phyloP scores from a whole-genome alignment of 306 rosid genomes.

The Castanea crenata region DNA sequence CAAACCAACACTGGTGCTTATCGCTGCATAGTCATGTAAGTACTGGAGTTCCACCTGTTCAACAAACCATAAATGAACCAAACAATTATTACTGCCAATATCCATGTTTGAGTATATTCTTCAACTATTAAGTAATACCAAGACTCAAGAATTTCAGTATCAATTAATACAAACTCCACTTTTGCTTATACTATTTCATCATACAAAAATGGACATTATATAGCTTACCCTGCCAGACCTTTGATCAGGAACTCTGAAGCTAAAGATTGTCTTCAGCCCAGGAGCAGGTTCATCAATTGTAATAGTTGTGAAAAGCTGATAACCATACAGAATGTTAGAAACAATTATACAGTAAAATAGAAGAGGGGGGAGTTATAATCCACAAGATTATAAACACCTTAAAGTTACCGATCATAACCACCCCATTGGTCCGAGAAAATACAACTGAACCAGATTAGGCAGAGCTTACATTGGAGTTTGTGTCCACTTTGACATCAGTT shows the following conservation, averaged over 20 bases:
- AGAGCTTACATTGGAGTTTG: slow-evolving; percentile 62
- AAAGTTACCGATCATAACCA: no score
- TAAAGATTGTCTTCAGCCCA: slow-evolving; percentile 73
- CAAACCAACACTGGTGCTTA: slow-evolving; percentile 75
- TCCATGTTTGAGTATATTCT: not conserved
- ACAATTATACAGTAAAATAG: not conserved
- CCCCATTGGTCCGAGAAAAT: not conserved
- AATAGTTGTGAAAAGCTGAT: slow-evolving; percentile 66
- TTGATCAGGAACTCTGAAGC: slow-evolving; percentile 83
- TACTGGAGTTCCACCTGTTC: slow-evolving; percentile 83
- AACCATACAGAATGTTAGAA: slow-evolving; percentile 13
- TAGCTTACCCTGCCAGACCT: slow-evolving; percentile 85
- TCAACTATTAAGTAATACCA: not conserved
- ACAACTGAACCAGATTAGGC: not conserved
- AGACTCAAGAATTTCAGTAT: not conserved
- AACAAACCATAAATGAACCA: slow-evolving; percentile 18
- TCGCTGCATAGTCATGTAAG: slow-evolving; percentile 76
- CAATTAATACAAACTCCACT: not conserved
- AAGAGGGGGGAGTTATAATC: not conserved
- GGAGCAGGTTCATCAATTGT: slow-evolving; percentile 78
- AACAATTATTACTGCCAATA: not conserved
- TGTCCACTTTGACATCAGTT: slow-evolving; percentile 84
- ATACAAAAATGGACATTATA: not conserved
- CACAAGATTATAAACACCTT: no score
- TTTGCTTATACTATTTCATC: not conserved